Evolutionary conservation across 768 basidiomycete genomes (phyloP).

Genomic region (Galerina sulciceps): DNA sequence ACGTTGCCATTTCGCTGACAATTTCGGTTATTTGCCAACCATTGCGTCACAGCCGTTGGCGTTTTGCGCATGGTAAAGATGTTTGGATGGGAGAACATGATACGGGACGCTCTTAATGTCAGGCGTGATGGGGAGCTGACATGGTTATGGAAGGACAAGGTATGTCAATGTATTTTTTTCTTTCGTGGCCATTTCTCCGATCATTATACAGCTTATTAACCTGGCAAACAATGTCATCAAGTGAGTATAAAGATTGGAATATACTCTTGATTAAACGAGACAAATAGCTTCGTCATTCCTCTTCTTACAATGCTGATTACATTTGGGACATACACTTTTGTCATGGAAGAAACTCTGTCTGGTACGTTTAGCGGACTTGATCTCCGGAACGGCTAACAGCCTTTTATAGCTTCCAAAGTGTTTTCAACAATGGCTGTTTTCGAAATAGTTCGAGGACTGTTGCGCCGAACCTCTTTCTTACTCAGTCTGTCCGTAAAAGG

Average conservation of each 20-base stretch:
- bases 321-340: slow-evolving; percentile 57
- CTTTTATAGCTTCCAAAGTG: slow-evolving; percentile 40
- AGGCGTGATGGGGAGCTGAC: slow-evolving; percentile 66
- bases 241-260: slow-evolving; percentile 1
- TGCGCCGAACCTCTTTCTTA: slow-evolving; percentile 39
- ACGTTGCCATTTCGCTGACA: background rate
- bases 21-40: slow-evolving; percentile 8
- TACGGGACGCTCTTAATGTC: slow-evolving; percentile 51
- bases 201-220: slow-evolving; percentile 3
- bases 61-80: slow-evolving; percentile 75
- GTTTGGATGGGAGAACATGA: slow-evolving; percentile 69
- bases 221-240: slow-evolving; percentile 16
- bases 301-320: slow-evolving; percentile 68
- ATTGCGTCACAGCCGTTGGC: slow-evolving; percentile 44
- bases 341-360: slow-evolving; percentile 25
- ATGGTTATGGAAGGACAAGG: slow-evolving; percentile 52
- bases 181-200: background rate
- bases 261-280: background rate
- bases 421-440: slow-evolving; percentile 65
- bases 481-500: slow-evolving; percentile 14
- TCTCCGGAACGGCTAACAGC: slow-evolving; percentile 32
- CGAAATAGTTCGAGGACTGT: slow-evolving; percentile 58
- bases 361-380: slow-evolving; percentile 22
- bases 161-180: slow-evolving; percentile 21
- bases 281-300: slow-evolving; percentile 58